phyloP scores from a whole-genome alignment of 306 rosid species.

The Albizia julibrissin region DNA sequence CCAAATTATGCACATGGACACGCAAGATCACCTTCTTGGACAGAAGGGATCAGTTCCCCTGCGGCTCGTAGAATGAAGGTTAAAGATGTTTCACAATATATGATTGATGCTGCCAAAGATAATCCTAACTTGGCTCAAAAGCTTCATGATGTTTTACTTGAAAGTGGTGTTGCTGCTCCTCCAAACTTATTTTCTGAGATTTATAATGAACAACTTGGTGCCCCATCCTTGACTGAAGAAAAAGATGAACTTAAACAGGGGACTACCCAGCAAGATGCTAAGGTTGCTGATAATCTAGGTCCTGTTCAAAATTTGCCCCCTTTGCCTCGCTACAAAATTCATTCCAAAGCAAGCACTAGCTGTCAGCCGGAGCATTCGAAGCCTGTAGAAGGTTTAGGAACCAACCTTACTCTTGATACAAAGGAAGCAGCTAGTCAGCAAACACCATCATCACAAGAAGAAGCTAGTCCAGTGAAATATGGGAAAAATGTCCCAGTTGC shows the following conservation, averaged over 20 bases:
- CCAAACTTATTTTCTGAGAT: conserved; percentile 79
- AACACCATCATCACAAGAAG: conserved; percentile 45
- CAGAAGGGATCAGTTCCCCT: conserved; percentile 91
- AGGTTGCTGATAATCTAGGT: conserved; percentile 42
- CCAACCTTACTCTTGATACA: conserved; percentile 46
- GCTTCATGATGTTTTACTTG: conserved; percentile 88
- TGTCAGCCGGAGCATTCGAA: conserved; percentile 55
- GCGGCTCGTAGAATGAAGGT: conserved; percentile 73
- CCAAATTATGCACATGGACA: conserved; percentile 58
- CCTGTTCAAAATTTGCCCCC: conserved; percentile 61
- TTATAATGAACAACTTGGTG: conserved; percentile 63
- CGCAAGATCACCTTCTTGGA: conserved; percentile 96
- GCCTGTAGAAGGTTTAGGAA: conserved; percentile 68
- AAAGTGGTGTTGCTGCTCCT: conserved; percentile 96
- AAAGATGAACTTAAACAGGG: conserved; percentile 48
- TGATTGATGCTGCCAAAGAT: conserved; percentile 97
- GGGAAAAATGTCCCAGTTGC: conserved; percentile 82
- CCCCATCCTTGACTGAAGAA: conserved; percentile 40
- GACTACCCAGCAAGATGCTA: conserved; percentile 41
- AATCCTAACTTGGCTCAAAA: conserved; percentile 91
- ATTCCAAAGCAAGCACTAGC: conserved; percentile 54
- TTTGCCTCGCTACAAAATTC: conserved; percentile 52
- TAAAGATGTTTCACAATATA: conserved; percentile 89
- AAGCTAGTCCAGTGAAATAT: conserved; percentile 51
- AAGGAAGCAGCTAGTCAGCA: conserved; percentile 48